Evolutionary conservation across 164 flowering plant genomes (phyloP), one percentile per base, ranked within the genome.

Genomic region (Piper betle): DNA sequence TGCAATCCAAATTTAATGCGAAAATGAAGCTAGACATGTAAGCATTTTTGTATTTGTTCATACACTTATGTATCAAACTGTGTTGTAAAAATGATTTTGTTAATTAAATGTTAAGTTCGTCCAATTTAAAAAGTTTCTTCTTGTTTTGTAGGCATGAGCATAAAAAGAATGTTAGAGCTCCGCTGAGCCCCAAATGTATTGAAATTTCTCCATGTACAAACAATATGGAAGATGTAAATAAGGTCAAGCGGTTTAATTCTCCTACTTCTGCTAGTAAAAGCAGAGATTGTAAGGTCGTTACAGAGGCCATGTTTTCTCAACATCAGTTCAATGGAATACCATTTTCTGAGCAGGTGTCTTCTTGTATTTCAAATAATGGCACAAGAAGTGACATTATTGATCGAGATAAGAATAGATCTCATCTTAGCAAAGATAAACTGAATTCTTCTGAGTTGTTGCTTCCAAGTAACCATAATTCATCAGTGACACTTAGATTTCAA

Each of bases 321-420:
- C 70, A 77, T 67, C 46, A 68, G 59, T 52, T 68, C 53, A 65
- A 71, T 70, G 69, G 67, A 59, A 56, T 73, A 52, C 73, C 70
- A 59, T 76, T 73, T 55, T 62, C 72, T 74, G 71, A 72, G 59
- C 67, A 50, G 55, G 70, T 39, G 19, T 74, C 81, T 55, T 73
- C 72, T 43, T 61, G 60, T 69, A 38, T 78, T 58, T 73, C 77
- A 41, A 78, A 69, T 80, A 69, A 73, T 37, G 71, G 60, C 67
- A 74, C 50, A 46, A 46, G 65, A 61, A 79, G 82, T 70, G 77
- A 82, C 20, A 73, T 69, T 60, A 73, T 61, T 7, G 72, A 46
- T 62, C 63, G 67, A 11, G 67, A 50, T 17, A 63, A 62, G 10
- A 74, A 73, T 61, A 79, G 67, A 64, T 13, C 68, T 53, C 59